phyloP scores from a whole-genome alignment of 2,329 filamentous ascomycete genomes.

The Metarhizium album region DNA sequence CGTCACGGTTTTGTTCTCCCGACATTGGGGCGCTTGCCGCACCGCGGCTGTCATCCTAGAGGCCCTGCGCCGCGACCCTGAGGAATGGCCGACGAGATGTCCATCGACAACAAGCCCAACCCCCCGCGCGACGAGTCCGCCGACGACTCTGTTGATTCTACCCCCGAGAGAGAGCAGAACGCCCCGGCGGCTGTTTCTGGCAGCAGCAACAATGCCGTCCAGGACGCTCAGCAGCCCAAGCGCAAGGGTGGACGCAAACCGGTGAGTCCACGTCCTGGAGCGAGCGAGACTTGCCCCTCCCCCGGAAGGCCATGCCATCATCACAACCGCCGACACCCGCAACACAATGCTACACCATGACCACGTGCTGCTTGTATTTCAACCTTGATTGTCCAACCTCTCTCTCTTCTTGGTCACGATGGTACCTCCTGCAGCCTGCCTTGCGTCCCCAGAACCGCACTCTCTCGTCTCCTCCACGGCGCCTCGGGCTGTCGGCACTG shows the following conservation, averaged over 20 bases:
- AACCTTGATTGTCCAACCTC: neutral
- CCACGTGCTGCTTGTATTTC: neutral
- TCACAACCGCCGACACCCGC: neutral
- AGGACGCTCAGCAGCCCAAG: constrained; percentile 63
- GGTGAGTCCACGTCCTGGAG: constrained; percentile 46
- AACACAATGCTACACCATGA: neutral
- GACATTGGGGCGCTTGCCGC: constrained; percentile 26
- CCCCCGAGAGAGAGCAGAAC: constrained; percentile 43
- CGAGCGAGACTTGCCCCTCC: constrained; percentile 3
- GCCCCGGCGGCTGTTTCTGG: constrained; percentile 19
- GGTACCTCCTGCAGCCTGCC: too few species aligned
- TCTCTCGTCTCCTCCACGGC: too few species aligned
- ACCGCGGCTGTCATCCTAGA: constrained; percentile 23
- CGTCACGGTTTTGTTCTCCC: constrained; percentile 21
- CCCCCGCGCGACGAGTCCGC: constrained; percentile 44
- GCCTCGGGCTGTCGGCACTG: too few species aligned
- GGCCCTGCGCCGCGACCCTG: constrained; percentile 25
- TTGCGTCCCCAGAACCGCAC: too few species aligned
- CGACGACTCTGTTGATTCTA: constrained; percentile 51
- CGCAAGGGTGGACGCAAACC: constrained; percentile 96
- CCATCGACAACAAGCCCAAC: constrained; percentile 40
- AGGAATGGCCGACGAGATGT: constrained; percentile 58
- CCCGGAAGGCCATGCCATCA: neutral
- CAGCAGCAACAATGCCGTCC: constrained; percentile 23
- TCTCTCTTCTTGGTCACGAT: too few species aligned